These are phyloP conservation scores for Syzygium grande DNA, from an alignment of 345 rosid species.

Conservation along the genomic window DNA sequence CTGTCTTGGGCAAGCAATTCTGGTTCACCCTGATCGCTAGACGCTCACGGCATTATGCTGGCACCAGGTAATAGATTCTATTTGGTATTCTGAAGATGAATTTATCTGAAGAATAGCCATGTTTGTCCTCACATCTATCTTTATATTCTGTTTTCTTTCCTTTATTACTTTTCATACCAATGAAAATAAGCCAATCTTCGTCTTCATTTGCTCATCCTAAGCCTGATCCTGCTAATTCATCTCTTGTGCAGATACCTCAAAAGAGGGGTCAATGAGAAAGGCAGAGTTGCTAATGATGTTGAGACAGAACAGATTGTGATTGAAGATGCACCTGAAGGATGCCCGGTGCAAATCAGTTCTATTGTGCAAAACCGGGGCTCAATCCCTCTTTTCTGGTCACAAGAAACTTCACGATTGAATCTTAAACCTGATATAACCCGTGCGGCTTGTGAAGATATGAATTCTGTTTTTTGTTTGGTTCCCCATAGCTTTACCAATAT, in stretches of 20 bases:
- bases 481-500: neutral
- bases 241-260: constrained; percentile 54
- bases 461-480: neutral
- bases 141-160: neutral
- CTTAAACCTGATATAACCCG: constrained; percentile 85
- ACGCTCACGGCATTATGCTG: constrained; percentile 95
- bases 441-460: constrained; percentile 21
- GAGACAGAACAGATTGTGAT: constrained; percentile 94
- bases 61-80: constrained; percentile 61
- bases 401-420: constrained; percentile 91
- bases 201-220: neutral
- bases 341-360: constrained; percentile 68
- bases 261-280: constrained; percentile 95
- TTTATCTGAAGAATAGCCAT: neutral
- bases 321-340: constrained; percentile 76
- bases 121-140: neutral
- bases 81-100: neutral
- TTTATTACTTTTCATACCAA: neutral
- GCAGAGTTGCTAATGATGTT: constrained; percentile 98
- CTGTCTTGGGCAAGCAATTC: constrained; percentile 56
- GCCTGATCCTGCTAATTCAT: neutral
- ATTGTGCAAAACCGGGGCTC: constrained; percentile 96
- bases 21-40: constrained; percentile 79
- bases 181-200: neutral
- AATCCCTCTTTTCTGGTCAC: constrained; percentile 97